phyloP scores from a whole-genome alignment of 169 alveolate genomes.

The Cryptosporidium tyzzeri region DNA sequence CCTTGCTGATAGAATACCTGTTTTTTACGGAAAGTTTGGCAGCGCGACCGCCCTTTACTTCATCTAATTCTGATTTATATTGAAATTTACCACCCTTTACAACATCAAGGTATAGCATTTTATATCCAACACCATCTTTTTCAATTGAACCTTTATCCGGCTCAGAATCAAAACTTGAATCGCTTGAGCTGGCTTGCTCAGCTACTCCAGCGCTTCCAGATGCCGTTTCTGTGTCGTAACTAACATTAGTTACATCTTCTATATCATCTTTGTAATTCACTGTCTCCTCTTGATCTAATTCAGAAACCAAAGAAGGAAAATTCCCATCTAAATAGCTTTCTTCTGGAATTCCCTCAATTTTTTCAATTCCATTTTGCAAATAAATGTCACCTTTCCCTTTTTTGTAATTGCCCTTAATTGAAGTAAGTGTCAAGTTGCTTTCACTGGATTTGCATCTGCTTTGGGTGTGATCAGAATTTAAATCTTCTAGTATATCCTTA shows the following conservation, averaged over 20 bases:
- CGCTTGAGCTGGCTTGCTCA: background rate
- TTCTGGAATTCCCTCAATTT: constrained; percentile 3
- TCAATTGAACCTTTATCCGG: constrained; percentile 25
- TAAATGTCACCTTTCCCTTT: background rate
- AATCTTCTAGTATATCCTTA: constrained; percentile 28
- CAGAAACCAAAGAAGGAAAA: constrained; percentile 33
- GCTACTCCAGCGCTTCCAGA: constrained; percentile 22
- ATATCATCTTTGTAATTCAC: background rate
- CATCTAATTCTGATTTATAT: background rate
- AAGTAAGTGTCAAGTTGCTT: background rate
- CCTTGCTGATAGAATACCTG: background rate
- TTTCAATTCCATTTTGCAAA: background rate
- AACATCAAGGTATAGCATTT: constrained; percentile 60
- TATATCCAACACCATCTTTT: background rate
- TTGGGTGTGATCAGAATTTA: background rate
- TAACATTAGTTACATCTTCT: constrained; percentile 5
- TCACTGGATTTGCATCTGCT: background rate
- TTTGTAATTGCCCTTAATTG: background rate
- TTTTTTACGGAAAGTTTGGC: background rate
- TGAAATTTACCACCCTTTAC: constrained; percentile 32
- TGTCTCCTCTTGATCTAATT: constrained; percentile 12
- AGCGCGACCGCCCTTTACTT: background rate
- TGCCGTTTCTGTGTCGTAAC: constrained; percentile 43
- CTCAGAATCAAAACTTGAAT: constrained; percentile 39
- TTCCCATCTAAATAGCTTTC: background rate